phyloP scores from a whole-genome alignment of 1,284 basidiomycete genomes.

The Ganoderma sp. region DNA sequence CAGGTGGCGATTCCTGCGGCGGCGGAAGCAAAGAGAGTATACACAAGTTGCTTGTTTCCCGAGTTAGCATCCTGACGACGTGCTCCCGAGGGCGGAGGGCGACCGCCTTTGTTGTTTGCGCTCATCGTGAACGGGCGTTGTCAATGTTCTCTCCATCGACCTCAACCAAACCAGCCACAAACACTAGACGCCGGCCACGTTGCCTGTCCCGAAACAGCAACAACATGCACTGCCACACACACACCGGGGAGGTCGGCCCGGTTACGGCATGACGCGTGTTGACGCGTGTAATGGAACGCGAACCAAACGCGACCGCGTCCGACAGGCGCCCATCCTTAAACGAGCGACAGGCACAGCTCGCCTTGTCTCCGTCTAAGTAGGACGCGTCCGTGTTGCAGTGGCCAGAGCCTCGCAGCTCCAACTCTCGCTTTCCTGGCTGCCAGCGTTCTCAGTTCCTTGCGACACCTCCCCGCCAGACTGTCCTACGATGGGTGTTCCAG shows the following conservation, averaged over 20 bases:
- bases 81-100: neutral
- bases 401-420: neutral
- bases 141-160: neutral
- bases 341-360: too few species aligned
- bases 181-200: too few species aligned
- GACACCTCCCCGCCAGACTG: neutral
- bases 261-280: too few species aligned
- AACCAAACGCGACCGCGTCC: too few species aligned
- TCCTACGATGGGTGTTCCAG: conserved; percentile 29
- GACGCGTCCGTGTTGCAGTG: too few species aligned
- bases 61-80: neutral
- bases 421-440: neutral
- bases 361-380: too few species aligned
- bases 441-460: neutral
- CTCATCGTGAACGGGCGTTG: neutral
- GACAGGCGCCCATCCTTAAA: too few species aligned
- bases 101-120: neutral
- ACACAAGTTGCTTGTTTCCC: conserved; percentile 20
- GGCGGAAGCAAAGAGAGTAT: conserved; percentile 29
- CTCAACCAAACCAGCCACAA: too few species aligned
- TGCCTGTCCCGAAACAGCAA: neutral
- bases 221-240: too few species aligned
- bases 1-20: conserved; percentile 33
- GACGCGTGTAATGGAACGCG: too few species aligned
- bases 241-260: too few species aligned